Conservation (phyloP, 1,284 basidiomycete species). For the Takashimella koratensis region DNA sequence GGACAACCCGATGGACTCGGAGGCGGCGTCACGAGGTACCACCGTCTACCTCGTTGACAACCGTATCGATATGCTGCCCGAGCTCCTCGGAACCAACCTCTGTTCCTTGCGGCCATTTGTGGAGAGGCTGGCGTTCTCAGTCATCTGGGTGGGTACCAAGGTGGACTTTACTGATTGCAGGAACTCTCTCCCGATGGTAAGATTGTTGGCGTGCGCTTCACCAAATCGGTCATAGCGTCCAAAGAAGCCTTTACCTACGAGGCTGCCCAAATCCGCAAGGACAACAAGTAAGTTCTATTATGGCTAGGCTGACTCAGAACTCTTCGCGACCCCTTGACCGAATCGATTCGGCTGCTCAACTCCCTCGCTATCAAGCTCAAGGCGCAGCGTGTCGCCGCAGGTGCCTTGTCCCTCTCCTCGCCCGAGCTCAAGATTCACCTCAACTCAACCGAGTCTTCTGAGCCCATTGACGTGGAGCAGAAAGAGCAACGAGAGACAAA, state of each 20-base stretch:
- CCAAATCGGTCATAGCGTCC: slow-evolving; percentile 93
- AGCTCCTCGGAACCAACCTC: slow-evolving; percentile 90
- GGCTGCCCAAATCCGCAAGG: slow-evolving; percentile 90
- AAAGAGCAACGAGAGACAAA: slow-evolving; percentile 93
- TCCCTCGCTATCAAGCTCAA: slow-evolving; percentile 81
- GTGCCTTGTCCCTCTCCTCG: slow-evolving; percentile 93
- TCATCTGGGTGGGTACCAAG: slow-evolving; percentile 74
- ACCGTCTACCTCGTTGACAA: slow-evolving; percentile 99
- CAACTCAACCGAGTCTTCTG: slow-evolving; percentile 85
- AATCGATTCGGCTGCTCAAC: slow-evolving; percentile 87
- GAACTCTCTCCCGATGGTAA: slow-evolving; percentile 81
- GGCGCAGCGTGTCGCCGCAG: slow-evolving; percentile 81
- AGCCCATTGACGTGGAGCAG: slow-evolving; percentile 96
- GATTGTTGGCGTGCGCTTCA: slow-evolving; percentile 86
- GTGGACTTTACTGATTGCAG: slow-evolving; percentile 49
- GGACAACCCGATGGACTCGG: slow-evolving; percentile 94
- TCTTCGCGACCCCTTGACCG: slow-evolving; percentile 75
- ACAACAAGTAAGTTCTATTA: slow-evolving; percentile 65
- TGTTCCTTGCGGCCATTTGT: slow-evolving; percentile 92
- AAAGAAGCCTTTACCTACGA: slow-evolving; percentile 98
- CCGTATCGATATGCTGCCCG: slow-evolving; percentile 97
- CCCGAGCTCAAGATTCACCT: slow-evolving; percentile 97
- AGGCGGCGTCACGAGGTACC: slow-evolving; percentile 91
- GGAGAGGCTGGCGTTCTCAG: slow-evolving; percentile 91
- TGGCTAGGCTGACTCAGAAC: slow-evolving; percentile 52